Conservation (phyloP, 139 green algal genomes). For the Micromonas commoda region DNA sequence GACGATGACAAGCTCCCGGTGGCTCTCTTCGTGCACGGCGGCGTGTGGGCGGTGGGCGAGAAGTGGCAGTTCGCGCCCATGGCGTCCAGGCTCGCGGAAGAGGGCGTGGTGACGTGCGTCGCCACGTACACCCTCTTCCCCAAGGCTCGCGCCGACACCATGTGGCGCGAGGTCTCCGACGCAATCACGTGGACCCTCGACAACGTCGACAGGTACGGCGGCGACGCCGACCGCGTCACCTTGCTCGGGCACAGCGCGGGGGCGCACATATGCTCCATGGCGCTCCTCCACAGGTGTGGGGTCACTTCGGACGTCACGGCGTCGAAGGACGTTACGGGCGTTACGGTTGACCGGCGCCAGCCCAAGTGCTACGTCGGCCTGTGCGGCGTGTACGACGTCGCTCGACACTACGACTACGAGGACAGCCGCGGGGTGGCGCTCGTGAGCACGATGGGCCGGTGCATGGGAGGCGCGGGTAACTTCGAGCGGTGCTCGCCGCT, state of each 20-base stretch:
- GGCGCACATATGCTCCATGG: conserved; percentile 10
- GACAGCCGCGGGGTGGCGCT: conserved; percentile 4
- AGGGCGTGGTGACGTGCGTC: conserved; percentile 24
- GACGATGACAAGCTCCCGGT: not conserved
- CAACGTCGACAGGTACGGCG: not conserved
- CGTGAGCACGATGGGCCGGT: conserved; percentile 13
- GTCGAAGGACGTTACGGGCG: no score
- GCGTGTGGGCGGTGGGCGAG: conserved; percentile 27
- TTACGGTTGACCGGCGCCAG: no score
- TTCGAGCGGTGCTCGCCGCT: not conserved
- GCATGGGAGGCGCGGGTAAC: conserved; percentile 8
- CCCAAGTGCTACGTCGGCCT: conserved; percentile 9
- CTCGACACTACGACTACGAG: conserved; percentile 21
- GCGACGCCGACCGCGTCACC: not conserved
- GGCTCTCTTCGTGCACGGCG: conserved; percentile 32
- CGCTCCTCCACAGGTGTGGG: not conserved
- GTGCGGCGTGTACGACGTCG: conserved; percentile 16
- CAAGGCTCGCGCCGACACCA: not conserved
- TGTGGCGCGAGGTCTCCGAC: conserved; percentile 13
- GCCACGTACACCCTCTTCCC: conserved; percentile 25
- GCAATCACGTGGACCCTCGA: conserved; percentile 10
- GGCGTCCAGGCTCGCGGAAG: conserved; percentile 6
- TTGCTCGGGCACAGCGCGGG: conserved; percentile 23
- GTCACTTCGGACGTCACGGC: not conserved
- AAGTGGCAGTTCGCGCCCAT: conserved; percentile 35